phyloP scores from a whole-genome alignment of 768 basidiomycete genomes.

The Termitomyces sp. region DNA sequence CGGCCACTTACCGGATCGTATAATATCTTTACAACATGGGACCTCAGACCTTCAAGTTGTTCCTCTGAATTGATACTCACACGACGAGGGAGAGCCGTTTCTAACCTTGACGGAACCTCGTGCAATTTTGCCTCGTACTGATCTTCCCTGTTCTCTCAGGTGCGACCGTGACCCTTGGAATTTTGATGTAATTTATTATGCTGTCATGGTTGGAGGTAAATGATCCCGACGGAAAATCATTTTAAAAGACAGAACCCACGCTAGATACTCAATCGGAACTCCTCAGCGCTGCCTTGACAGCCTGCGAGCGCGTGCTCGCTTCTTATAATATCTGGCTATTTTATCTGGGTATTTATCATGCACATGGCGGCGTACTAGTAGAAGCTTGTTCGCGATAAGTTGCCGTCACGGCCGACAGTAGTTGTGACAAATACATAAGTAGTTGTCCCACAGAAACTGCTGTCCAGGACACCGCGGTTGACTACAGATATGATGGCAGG shows the following conservation, averaged over 20 bases:
- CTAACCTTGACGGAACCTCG: constrained; percentile 7
- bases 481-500: background rate
- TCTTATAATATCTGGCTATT: no score
- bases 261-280: background rate
- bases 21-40: background rate
- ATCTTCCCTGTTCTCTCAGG: background rate
- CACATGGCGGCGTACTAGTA: background rate
- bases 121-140: background rate
- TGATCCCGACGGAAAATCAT: background rate
- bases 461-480: background rate
- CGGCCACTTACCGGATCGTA: background rate
- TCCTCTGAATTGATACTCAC: background rate
- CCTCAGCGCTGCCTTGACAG: background rate
- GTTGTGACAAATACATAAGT: background rate
- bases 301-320: background rate
- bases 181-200: constrained; percentile 5
- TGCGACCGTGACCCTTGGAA: background rate
- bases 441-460: background rate
- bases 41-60: no score
- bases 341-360: background rate
- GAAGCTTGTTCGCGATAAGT: background rate
- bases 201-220: background rate
- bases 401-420: background rate
- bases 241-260: background rate
- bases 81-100: background rate